Evolutionary conservation across 352 stramenopile genomes (phyloP), one percentile per base, ranked within the genome.

Genomic region (Globisporangium megalacanthum): DNA sequence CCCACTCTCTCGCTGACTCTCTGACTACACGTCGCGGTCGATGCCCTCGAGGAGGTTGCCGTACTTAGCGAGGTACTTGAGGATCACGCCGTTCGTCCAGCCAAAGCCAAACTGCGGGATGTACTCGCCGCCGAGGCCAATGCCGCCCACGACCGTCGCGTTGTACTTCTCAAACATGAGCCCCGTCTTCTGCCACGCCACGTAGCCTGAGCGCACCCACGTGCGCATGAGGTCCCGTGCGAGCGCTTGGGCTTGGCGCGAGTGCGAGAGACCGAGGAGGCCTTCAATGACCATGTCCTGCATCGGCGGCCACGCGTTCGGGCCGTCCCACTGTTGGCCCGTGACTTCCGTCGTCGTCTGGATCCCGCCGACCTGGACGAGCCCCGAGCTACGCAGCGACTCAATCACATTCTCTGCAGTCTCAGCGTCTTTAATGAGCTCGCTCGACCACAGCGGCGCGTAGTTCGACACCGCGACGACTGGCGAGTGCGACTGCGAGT

Each of bases 91-190:
- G 56, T 82, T 83, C 14, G 71, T 73, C 73, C 73, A 86, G 45
- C 73, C 75, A 59, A 86, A 85, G 29, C 77, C 77, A 29, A 70
- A 58, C 65, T 85, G 74, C 15, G 68, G 60, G 3, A 60, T 60
- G 65, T 88, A 88, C 69, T 88, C 77, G 33, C 77, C 77, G 19
- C 77, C 77, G 6, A 50, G 49, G 46, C 73, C 73, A 15, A 70
- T 54, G 14, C 62, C 53, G 20, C 74, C 74, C 7, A 73, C 47
- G 25, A 61, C 52, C 17, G 51, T 70, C 8, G 68, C 67, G 64
- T 79, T 72, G 64, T 77, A 84, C 64, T 87, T 89, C 56, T 96
- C 87, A 57, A 88, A 93, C 85, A 96, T 94, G 55, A 86, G 68
- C 10, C 84, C 81, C 31, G 77, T 89, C 45, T 79, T 61, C 47